A percentile compares a stretch with the other conserved stretches of the same genome.
Evolutionary conservation across 2,329 filamentous ascomycete genomes (phyloP).

Genomic region (Fusarium drepaniforme): DNA sequence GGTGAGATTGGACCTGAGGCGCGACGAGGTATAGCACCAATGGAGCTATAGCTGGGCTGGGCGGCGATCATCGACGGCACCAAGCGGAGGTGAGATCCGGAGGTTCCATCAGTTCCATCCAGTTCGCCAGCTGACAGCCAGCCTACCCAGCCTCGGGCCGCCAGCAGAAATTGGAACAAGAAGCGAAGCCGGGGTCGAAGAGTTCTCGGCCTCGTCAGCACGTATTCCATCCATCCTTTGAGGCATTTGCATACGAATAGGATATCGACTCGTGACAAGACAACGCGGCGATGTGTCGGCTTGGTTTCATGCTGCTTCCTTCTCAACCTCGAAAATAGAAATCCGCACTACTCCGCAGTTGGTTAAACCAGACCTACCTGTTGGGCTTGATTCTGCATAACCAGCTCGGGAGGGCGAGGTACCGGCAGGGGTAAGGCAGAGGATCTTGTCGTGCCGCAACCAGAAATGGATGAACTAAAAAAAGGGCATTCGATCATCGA

Average conservation of each 20-base stretch:
- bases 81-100: constrained; percentile 39
- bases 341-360: constrained; percentile 29
- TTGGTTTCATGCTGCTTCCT: constrained; percentile 29
- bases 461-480: constrained; percentile 8
- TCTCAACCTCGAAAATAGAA: constrained; percentile 27
- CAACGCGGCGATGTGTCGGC: constrained; percentile 1
- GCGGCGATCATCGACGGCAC: constrained; percentile 39
- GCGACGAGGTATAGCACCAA: constrained; percentile 22
- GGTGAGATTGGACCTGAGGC: constrained; percentile 26
- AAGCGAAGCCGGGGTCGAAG: background rate
- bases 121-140: constrained; percentile 3
- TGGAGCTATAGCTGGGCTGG: constrained; percentile 25
- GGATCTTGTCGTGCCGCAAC: background rate
- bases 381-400: constrained; percentile 17
- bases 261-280: constrained; percentile 27
- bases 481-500: constrained; percentile 5
- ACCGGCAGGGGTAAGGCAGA: constrained; percentile 22
- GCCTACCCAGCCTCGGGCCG: constrained; percentile 2
- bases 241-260: constrained; percentile 27
- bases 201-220: background rate
- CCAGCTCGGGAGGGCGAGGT: constrained; percentile 18
- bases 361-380: constrained; percentile 16
- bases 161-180: background rate
- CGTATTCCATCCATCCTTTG: background rate
- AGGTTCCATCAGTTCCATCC: constrained; percentile 12